Conservation (phyloP, 208 protist genomes). For the Leishmania mexicana region DNA sequence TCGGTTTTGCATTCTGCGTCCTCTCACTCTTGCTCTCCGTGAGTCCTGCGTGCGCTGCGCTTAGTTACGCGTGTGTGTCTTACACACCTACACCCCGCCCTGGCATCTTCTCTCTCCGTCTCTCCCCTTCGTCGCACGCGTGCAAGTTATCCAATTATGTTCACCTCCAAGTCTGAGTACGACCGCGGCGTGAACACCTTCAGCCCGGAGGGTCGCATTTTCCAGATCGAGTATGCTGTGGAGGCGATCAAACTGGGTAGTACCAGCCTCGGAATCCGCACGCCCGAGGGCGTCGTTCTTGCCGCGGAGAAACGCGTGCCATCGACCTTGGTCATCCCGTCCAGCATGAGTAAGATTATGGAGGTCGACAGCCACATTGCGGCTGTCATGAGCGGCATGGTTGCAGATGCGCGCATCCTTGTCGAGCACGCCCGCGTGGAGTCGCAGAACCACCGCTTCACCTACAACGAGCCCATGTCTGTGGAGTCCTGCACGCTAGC, state of each 20-base stretch:
- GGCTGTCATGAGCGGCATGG: conserved; percentile 97
- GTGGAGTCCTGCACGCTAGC: conserved; percentile 97
- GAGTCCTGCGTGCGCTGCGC: not conserved
- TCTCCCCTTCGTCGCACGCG: not conserved
- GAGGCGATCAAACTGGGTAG: conserved; percentile 96
- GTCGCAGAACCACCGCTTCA: conserved; percentile 99
- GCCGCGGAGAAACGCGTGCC: conserved; percentile 99
- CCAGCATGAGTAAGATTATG: conserved; percentile 98
- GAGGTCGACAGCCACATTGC: conserved; percentile 98
- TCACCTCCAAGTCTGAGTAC: conserved; percentile 96
- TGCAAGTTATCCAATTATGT: conserved; percentile 53
- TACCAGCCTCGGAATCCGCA: conserved; percentile 98
- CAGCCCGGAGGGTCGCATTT: conserved; percentile 99
- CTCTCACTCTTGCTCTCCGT: not conserved
- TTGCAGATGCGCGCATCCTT: conserved; percentile 98
- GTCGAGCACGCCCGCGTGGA: conserved; percentile 98
- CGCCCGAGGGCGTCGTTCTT: conserved; percentile 98
- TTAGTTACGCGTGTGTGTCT: not conserved
- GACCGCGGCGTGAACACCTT: conserved; percentile 99
- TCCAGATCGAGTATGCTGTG: conserved; percentile 96
- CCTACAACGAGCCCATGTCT: conserved; percentile 98
- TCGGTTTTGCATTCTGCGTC: not conserved
- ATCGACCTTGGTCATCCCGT: conserved; percentile 97
- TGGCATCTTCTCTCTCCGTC: not conserved
- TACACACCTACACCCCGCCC: not conserved